phyloP scores from a whole-genome alignment of 257 asterid species.

The Solanum bukasovii region DNA sequence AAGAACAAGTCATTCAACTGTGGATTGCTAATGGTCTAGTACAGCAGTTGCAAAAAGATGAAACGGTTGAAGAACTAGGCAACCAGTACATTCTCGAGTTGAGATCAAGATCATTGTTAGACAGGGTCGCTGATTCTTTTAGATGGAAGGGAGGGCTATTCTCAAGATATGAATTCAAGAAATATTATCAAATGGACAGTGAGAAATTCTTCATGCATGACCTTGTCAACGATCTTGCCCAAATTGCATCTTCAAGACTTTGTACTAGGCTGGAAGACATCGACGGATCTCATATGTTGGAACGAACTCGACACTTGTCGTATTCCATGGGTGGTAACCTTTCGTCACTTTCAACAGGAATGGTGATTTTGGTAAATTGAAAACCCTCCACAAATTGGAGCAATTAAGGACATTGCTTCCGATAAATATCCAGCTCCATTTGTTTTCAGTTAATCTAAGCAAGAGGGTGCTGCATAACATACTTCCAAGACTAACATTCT shows the following conservation, averaged over 20 bases:
- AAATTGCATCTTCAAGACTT: background rate
- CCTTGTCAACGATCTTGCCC: constrained; percentile 6
- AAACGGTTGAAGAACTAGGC: too few relatives aligned
- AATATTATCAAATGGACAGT: too few relatives aligned
- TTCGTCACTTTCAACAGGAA: too few relatives aligned
- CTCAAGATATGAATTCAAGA: background rate
- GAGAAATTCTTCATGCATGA: background rate
- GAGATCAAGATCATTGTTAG: background rate
- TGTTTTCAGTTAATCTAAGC: background rate
- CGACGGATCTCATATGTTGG: too few relatives aligned
- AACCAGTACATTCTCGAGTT: background rate
- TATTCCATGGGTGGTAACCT: background rate
- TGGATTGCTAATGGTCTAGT: constrained; percentile 8
- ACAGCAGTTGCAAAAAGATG: background rate
- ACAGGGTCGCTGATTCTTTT: background rate
- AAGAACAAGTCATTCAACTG: background rate
- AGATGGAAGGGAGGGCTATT: fast-evolving
- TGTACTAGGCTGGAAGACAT: background rate
- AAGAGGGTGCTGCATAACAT: background rate
- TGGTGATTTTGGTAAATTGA: background rate
- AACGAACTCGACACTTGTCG: background rate
- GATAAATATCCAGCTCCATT: background rate
- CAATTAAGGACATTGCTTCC: background rate
- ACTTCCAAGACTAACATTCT: background rate
- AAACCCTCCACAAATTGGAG: background rate